Evolutionary conservation across 495 filamentous ascomycete genomes (phyloP), one percentile per base, ranked within the genome.

Genomic region (Tuber borchii): DNA sequence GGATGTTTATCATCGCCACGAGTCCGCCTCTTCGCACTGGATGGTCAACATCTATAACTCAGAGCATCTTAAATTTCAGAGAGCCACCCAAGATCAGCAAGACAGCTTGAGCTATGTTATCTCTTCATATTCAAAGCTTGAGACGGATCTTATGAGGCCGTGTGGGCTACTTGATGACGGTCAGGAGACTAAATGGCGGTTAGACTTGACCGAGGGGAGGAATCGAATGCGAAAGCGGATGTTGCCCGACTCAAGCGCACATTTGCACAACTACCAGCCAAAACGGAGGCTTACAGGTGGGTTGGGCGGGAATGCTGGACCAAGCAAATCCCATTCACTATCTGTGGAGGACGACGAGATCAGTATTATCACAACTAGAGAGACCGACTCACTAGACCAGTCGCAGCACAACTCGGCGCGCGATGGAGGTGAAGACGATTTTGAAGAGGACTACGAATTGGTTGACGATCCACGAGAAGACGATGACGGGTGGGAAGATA

Each of bases 151-250:
- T 68, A 87, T 87, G 68, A 88, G 93, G 34, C 92, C 92, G 16
- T 92, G 92, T 69, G 93, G 92, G 22, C 86, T 97, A 37, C 89
- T 97, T 56, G 90, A 91, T 70, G 88, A 91, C 70, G 85, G 87
- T 0, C 86, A 87, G 26, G 83, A 88, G 20, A 86, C 86, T 5
- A 97, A 92, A 83, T 98, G 93, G 93, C 93, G 91, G 81, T 88
- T 99, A 12, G 95, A 99, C 82, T 89, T 95, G 80, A 98, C 94
- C 0, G 95, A 99, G 85, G 96, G 95, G 51, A 89, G 94, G 22
- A 97, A 97, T 83, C 92, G 96, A 48, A 97, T 97, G 94, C 89
- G 96, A 61, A 86, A 96, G 72, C 89, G 95, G 8, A 88, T 97
- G 70, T 87, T 96, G 37, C 92, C 92, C 9, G 93, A 96, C 81